Evolutionary conservation across 768 basidiomycete genomes (phyloP).

Genomic region (Coprinellus micaceus): DNA sequence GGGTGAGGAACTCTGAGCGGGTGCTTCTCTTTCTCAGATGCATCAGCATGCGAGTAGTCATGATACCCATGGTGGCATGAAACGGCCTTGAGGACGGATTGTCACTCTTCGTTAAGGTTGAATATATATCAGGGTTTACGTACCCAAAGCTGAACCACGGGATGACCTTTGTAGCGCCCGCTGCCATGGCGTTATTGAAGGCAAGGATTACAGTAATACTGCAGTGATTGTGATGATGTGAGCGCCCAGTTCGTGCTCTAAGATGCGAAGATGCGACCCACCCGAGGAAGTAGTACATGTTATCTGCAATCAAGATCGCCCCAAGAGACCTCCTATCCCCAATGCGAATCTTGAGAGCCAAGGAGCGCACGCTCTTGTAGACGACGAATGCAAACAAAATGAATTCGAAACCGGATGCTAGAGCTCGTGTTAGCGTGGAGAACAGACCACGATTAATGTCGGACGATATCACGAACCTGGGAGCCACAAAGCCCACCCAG

Average conservation of each 20-base stretch:
- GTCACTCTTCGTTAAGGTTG: background rate
- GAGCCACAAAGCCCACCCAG: constrained; percentile 45
- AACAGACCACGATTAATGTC: background rate
- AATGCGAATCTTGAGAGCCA: background rate
- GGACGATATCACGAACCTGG: constrained; percentile 34
- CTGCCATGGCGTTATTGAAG: constrained; percentile 48
- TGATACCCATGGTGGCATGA: constrained; percentile 44
- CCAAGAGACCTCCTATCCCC: background rate
- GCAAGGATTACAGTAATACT: constrained; percentile 38
- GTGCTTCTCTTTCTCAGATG: constrained; percentile 31
- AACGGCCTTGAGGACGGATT: constrained; percentile 32
- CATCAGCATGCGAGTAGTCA: constrained; percentile 45
- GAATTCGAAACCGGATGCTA: background rate
- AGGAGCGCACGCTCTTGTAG: background rate
- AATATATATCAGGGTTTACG: constrained; percentile 1
- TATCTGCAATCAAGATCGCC: constrained; percentile 22
- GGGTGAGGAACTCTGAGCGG: background rate
- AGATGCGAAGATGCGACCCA: constrained; percentile 10
- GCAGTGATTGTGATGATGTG: background rate
- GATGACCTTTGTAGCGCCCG: constrained; percentile 33
- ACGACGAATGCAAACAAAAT: background rate
- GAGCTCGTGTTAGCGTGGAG: background rate
- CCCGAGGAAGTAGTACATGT: constrained; percentile 43
- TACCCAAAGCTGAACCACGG: constrained; percentile 50
- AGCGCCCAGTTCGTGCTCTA: background rate